Conservation (phyloP, 768 basidiomycete species). For the Kwoniella sp. region DNA sequence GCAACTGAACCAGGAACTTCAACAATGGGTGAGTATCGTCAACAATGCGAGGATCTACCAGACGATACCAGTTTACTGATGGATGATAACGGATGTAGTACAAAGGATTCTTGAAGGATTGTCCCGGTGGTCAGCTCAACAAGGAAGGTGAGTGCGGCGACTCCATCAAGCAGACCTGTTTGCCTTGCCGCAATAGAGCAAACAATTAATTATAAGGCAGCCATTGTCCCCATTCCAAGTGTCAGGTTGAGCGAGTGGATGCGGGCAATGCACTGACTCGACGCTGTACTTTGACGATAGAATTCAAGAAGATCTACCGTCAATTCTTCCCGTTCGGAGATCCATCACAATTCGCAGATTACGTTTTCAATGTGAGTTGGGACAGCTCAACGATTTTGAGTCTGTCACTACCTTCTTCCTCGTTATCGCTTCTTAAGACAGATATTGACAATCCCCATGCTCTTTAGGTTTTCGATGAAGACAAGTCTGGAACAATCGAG, state of each 20-base stretch:
- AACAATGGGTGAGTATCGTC: constrained; percentile 50
- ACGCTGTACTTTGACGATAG: constrained; percentile 57
- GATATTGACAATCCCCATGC: neutral
- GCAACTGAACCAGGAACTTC: constrained; percentile 42
- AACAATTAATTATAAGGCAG: too few relatives aligned
- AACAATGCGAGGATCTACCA: neutral
- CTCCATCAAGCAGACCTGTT: too few relatives aligned
- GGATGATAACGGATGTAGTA: constrained; percentile 64
- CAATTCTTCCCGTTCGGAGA: constrained; percentile 99
- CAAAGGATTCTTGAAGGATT: constrained; percentile 99
- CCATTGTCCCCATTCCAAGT: too few relatives aligned
- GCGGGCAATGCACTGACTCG: too few relatives aligned
- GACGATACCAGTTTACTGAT: constrained; percentile 5
- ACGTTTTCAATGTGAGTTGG: constrained; percentile 91
- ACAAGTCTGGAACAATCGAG: constrained; percentile 72
- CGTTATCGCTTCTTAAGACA: neutral
- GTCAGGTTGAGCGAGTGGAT: too few relatives aligned
- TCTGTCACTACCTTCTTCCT: neutral
- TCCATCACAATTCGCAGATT: constrained; percentile 92
- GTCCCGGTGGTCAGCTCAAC: constrained; percentile 93
- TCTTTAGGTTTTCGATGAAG: constrained; percentile 55
- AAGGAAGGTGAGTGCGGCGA: constrained; percentile 61
- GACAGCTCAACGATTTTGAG: neutral
- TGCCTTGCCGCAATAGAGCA: too few relatives aligned
- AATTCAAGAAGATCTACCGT: constrained; percentile 96